Conservation (phyloP, 2,329 filamentous ascomycete species). For the Arthrobotrys musiformis region DNA sequence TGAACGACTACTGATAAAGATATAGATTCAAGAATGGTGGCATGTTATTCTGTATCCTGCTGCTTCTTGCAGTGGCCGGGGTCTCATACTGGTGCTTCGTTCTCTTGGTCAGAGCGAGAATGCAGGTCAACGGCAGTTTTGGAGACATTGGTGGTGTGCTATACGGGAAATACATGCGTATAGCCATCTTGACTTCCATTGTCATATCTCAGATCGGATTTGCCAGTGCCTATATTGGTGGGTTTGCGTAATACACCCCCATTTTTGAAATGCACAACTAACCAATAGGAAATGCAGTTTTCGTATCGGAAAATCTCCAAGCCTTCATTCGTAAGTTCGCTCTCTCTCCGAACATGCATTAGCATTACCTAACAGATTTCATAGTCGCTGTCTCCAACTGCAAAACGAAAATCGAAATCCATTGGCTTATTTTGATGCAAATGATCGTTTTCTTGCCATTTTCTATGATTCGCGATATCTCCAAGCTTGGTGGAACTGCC, state of each 20-base stretch:
- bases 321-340: constrained; percentile 75
- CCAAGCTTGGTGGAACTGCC: constrained; percentile 94
- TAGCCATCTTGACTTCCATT: constrained; percentile 87
- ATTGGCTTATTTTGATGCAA: constrained; percentile 91
- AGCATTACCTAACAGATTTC: constrained; percentile 7
- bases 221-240: constrained; percentile 59
- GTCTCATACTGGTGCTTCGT: constrained; percentile 99
- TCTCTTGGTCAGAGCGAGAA: constrained; percentile 83
- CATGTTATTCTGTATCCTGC: constrained; percentile 94
- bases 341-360: neutral
- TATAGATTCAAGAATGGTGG: constrained; percentile 69
- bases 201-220: constrained; percentile 79
- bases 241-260: neutral
- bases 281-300: constrained; percentile 68
- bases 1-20: neutral
- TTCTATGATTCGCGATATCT: constrained; percentile 93
- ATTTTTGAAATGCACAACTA: constrained; percentile 75
- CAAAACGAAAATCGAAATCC: constrained; percentile 83
- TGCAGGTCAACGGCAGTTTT: constrained; percentile 91
- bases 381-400: constrained; percentile 84
- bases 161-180: constrained; percentile 90
- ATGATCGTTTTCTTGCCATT: constrained; percentile 95
- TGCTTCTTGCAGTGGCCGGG: constrained; percentile 84
- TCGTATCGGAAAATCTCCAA: constrained; percentile 93
- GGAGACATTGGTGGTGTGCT: constrained; percentile 91